These are phyloP conservation scores for Ogataea degrootiae DNA, from an alignment of 805 yeast species.

Conservation along the genomic window DNA sequence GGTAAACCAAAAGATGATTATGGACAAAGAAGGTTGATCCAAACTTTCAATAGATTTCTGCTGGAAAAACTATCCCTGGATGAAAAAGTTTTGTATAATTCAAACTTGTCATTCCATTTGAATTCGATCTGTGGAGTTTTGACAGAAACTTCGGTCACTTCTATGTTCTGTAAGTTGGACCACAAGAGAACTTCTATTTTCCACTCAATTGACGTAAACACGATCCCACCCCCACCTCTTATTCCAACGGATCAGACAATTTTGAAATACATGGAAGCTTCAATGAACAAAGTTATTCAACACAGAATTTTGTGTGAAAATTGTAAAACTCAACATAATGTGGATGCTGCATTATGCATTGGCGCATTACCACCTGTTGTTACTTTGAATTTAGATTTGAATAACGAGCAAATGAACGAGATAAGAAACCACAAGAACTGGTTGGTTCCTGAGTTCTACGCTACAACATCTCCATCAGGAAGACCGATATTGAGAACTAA, in stretches of 20 bases:
- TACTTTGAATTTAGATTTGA: conserved; percentile 53
- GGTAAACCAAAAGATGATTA: conserved; percentile 39
- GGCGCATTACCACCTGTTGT: conserved; percentile 61
- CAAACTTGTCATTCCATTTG: conserved; percentile 15
- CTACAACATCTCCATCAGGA: conserved; percentile 23
- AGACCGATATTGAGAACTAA: conserved; percentile 23
- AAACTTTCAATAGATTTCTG: conserved; percentile 55
- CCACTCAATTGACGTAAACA: conserved; percentile 40
- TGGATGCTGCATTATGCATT: conserved; percentile 50
- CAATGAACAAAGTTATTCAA: conserved; percentile 48
- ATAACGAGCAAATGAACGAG: conserved; percentile 48
- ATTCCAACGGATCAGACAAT: conserved; percentile 33
- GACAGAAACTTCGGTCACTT: conserved; percentile 37
- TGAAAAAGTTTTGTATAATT: conserved; percentile 33
- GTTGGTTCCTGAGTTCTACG: conserved; percentile 58
- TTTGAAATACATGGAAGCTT: conserved; percentile 55
- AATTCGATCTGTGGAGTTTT: conserved; percentile 37
- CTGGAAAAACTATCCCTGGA: conserved; percentile 49
- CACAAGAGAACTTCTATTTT: conserved; percentile 33
- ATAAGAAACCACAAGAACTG: conserved; percentile 49
- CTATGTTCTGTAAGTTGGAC: conserved; percentile 35
- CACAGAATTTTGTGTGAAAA: conserved; percentile 49
- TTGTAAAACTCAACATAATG: conserved; percentile 46
- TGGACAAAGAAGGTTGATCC: conserved; percentile 41
- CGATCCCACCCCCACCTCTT: conserved; percentile 30